A percentile compares a stretch with the other conserved stretches of the same genome.
Conservation (phyloP, 1,284 basidiomycete genomes). For the Pseudozyma pruni region DNA sequence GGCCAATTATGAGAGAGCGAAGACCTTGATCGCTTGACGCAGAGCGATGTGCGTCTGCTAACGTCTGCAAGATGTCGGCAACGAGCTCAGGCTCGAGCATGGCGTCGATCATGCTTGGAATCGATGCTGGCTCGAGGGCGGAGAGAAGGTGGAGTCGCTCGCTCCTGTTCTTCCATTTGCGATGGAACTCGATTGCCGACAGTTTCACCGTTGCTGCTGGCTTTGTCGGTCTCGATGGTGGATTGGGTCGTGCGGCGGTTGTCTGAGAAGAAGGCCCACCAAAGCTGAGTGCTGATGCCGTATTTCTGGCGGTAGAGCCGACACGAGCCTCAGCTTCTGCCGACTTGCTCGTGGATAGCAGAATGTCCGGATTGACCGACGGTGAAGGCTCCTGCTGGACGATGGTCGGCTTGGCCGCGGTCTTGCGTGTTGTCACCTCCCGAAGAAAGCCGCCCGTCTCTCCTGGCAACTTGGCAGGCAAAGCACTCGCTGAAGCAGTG, state of each 20-base stretch:
- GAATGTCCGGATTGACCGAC: too few relatives aligned
- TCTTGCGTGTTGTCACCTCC: constrained; percentile 34
- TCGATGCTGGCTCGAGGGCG: constrained; percentile 15
- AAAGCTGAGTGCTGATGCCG: constrained; percentile 37
- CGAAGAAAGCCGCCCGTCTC: constrained; percentile 36
- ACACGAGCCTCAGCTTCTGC: not conserved
- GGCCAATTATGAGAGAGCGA: not conserved
- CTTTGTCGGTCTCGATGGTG: not conserved
- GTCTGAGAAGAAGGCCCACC: constrained; percentile 5
- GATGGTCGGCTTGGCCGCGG: constrained; percentile 3
- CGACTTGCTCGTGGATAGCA: not conserved
- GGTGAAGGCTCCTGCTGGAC: not conserved
- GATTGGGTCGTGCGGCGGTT: not conserved
- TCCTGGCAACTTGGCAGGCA: constrained; percentile 32
- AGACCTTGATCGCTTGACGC: constrained; percentile 1
- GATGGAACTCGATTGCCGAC: constrained; percentile 44
- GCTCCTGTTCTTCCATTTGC: constrained; percentile 37
- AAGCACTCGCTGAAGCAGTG: not conserved
- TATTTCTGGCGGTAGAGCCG: constrained; percentile 14
- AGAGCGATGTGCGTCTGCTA: constrained; percentile 5
- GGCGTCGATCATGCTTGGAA: constrained; percentile 34
- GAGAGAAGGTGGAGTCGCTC: constrained; percentile 14
- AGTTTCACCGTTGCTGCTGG: constrained; percentile 1
- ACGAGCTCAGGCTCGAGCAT: constrained; percentile 40
- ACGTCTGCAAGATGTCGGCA: constrained; percentile 25